phyloP scores from a whole-genome alignment of 148 eudicot species.

The Suaeda aralocaspica region DNA sequence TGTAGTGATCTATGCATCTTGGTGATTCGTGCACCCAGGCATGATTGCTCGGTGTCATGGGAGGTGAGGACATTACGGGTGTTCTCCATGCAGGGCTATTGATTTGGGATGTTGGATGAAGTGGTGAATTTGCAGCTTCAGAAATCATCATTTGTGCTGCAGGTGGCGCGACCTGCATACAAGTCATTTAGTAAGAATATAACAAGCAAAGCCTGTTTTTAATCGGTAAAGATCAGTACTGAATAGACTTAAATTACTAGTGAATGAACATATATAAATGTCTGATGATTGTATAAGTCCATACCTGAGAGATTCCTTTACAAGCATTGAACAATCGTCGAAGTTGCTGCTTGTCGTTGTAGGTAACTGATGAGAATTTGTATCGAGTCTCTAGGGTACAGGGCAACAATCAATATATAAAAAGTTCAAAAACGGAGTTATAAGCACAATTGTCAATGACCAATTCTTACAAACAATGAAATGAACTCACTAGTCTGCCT shows the following conservation, averaged over 20 bases:
- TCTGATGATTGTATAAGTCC: no score
- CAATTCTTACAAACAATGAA: not conserved
- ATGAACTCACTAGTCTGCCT: slow-evolving; percentile 34
- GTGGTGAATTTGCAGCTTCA: slow-evolving; percentile 5
- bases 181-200: not conserved
- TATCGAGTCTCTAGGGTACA: slow-evolving; percentile 36
- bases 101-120: slow-evolving; percentile 2
- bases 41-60: slow-evolving; percentile 14
- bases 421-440: not conserved
- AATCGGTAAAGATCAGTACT: no score
- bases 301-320: slow-evolving; percentile 54
- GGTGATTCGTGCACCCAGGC: slow-evolving; percentile 17
- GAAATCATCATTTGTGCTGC: slow-evolving; percentile 3
- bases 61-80: slow-evolving; percentile 7
- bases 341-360: slow-evolving; percentile 44
- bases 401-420: not conserved
- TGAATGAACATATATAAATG: no score
- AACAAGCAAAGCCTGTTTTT: no score
- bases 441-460: not conserved
- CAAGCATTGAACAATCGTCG: slow-evolving; percentile 49
- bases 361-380: slow-evolving; percentile 42
- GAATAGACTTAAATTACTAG: no score
- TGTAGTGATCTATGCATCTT: not conserved
- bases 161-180: slow-evolving; percentile 20
- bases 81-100: slow-evolving; percentile 17